Conservation (phyloP, 257 asterid genomes). For the Linderniella brevidens region DNA sequence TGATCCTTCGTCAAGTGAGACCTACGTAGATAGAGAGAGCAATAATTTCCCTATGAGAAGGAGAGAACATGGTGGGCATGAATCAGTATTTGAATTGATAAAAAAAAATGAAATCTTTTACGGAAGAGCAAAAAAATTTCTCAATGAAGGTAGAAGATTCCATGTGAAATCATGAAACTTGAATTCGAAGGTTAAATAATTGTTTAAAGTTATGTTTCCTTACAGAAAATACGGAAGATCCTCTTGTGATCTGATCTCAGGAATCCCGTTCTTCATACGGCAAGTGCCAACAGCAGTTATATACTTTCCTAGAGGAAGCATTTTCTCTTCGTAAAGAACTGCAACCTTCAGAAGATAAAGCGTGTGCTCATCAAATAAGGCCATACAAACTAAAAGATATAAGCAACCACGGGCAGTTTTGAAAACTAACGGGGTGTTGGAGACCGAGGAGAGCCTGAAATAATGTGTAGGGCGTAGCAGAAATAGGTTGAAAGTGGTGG, state of each 20-base stretch:
- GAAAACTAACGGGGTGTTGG: constrained; percentile 66
- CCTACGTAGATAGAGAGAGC: constrained; percentile 21
- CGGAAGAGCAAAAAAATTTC: no score
- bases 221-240: constrained; percentile 86
- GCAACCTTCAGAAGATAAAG: constrained; percentile 43
- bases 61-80: not conserved
- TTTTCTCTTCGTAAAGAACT: constrained; percentile 71
- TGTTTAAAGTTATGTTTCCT: constrained; percentile 12
- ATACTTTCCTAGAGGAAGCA: constrained; percentile 71
- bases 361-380: constrained; percentile 3
- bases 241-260: constrained; percentile 56
- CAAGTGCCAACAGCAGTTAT: constrained; percentile 72
- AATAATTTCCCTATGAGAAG: not conserved
- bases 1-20: constrained; percentile 62
- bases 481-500: constrained; percentile 52
- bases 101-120: no score
- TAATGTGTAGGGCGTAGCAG: constrained; percentile 55
- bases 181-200: no score
- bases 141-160: no score
- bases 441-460: constrained; percentile 84
- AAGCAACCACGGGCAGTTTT: constrained; percentile 8
- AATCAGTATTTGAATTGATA: not conserved
- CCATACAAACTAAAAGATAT: constrained; percentile 8
- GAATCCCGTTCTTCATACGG: constrained; percentile 40
- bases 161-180: no score